Base-by-base conservation (phyloP, 1,284 basidiomycete species). In the Mycosarcoma mackinlayi region DNA sequence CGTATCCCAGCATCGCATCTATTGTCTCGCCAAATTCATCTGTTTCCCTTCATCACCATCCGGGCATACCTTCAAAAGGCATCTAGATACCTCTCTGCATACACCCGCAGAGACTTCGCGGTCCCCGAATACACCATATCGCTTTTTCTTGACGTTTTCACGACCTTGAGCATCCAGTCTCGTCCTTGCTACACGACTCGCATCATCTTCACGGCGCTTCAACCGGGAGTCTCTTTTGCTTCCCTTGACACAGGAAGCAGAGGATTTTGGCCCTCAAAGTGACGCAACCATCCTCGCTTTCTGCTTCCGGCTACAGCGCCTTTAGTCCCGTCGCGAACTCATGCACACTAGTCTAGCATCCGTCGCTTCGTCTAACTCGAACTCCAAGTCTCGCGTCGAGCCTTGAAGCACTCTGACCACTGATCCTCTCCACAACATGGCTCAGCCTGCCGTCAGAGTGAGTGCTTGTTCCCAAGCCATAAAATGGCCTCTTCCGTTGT, bases 401-500 rank as follows among this genome's bases (percentile, higher is more conserved):
- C 14, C 60, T 42, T 35, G 25, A 31, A 42, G 48, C 33, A 27
- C 38, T 24, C 16, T 13, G 4, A 40, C 14, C 30, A n/a, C 21
- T 23, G 21, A 5, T 16, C 7, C 47, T 24, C 37, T 23, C 6
- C 14, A 13, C 57, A 66, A 50, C n/a, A 66, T 66, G 63, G 63
- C 63, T 35, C 63, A 66, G 30, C 63, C 63, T 27, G 56, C 63
- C 37, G 63, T 66, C 51, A 66, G 63, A 56, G 63, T 66, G 35
- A 21, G 63, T 61, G 4, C 30, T 24, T 31, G 14, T 21, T 23
- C 23, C 28, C 14, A 2, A 14, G 14, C 25, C 7, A n/a, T n/a
- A n/a, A n/a, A n/a, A n/a, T 31, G 13, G 7, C 13, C 14, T 8
- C 13, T 2, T 14, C 41, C 11, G 24, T n/a, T 23, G 4, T 27